Conservation (phyloP, 1,284 basidiomycete species). For the Golubevia pallescens region DNA sequence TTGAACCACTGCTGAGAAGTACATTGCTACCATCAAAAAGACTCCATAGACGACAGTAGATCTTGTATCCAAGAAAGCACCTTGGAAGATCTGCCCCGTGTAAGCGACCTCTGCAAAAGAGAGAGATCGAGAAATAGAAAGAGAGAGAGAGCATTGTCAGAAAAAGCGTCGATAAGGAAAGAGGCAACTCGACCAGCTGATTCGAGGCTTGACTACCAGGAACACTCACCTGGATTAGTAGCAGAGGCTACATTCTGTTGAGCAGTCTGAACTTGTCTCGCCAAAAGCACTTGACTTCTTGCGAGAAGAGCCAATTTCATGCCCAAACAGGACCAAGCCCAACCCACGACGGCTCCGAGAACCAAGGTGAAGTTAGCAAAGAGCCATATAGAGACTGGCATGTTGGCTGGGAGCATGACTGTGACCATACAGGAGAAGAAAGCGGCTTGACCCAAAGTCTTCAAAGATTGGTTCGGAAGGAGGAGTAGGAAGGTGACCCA, state of each 20-base stretch:
- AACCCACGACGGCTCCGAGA: constrained; percentile 73
- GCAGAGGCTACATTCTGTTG: constrained; percentile 43
- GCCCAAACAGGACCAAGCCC: constrained; percentile 76
- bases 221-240: constrained; percentile 43
- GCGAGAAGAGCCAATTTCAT: constrained; percentile 74
- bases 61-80: constrained; percentile 74
- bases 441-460: constrained; percentile 49
- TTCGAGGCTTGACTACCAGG: constrained; percentile 1
- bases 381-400: constrained; percentile 48
- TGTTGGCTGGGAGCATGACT: constrained; percentile 52
- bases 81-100: constrained; percentile 70
- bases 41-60: constrained; percentile 71
- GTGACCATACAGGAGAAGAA: constrained; percentile 51
- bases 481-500: constrained; percentile 54
- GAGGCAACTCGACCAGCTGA: constrained; percentile 50
- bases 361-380: constrained; percentile 69
- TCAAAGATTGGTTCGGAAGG: constrained; percentile 36
- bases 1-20: constrained; percentile 71
- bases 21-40: constrained; percentile 75
- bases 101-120: constrained; percentile 13
- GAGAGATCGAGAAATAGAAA: not conserved
- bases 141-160: not conserved
- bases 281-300: constrained; percentile 69
- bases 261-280: constrained; percentile 67
- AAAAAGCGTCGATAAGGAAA: not conserved